Base-by-base conservation (phyloP, 2,329 filamentous ascomycete genomes). In the Emericellopsis cladophorae region DNA sequence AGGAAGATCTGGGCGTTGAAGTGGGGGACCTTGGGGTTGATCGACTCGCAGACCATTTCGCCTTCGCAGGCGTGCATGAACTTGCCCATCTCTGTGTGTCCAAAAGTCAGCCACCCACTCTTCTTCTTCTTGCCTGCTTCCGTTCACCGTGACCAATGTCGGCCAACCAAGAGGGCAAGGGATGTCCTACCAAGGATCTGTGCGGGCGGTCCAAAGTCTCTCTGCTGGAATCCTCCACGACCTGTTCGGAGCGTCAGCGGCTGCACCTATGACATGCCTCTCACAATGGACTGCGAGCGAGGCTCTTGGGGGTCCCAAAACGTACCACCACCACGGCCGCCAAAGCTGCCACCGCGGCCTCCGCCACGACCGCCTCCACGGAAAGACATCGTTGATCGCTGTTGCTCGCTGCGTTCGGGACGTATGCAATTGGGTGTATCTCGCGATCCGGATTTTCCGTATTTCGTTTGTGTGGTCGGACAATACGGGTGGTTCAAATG, bases 1-100 rank as follows among this genome's bases (percentile, higher is more conserved):
- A 96, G 82, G 70, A 92, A 98, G 64, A 98, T 94, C 51, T 88
- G 88, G 46, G 92, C 92, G 72, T 95, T 96, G 81, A 98, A 98
- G 71, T 94, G 94, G 46, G 92, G 92, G 49, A 98, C 83, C 69
- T 96, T 96, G 54, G 83, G 71, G 72, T 95, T 96, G 65, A 84
- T 82, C 51, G 85, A 93, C 65, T 88, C 81, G 83, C 90, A 95
- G 53, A 98, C 83, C 75, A 98, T 92, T 66, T 98, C 92, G 61
- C 90, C 90, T 67, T 98, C 92, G 68, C 85, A 90, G 44, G 88
- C 81, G 69, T 98, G 92, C 60, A 95, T 67, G 66, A 96, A 94
- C 49, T 77, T 78, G 63, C 92, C 92, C 83, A 98, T 87, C 68
- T 95, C 92, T 46, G 35, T 21, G 18, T 21, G 18, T 21, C 18